phyloP scores from a whole-genome alignment of 2,329 filamentous ascomycete species.

The Botrytis galanthina region DNA sequence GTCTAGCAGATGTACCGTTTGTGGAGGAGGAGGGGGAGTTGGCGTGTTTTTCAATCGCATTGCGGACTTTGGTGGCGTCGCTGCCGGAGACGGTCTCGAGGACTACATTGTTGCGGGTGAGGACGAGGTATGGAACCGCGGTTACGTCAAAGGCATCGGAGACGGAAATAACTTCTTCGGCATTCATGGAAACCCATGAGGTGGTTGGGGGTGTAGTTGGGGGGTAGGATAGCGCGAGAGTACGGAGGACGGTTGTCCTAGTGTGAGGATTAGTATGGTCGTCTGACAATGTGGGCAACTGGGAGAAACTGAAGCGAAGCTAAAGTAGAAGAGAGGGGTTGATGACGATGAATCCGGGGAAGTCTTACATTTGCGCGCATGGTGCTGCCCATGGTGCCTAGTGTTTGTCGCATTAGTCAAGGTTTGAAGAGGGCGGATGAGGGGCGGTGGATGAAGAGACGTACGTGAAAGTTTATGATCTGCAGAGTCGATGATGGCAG shows the following conservation, averaged over 20 bases:
- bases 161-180: conserved; percentile 89
- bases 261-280: conserved; percentile 40
- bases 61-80: conserved; percentile 80
- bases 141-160: conserved; percentile 92
- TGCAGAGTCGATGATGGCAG: conserved; percentile 70
- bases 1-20: conserved; percentile 26
- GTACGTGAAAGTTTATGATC: conserved; percentile 80
- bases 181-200: conserved; percentile 87
- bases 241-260: conserved; percentile 82
- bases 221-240: conserved; percentile 69
- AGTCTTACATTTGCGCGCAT: conserved; percentile 25
- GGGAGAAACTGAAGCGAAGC: conserved; percentile 86
- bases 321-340: conserved; percentile 58
- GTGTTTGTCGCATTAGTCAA: conserved; percentile 17
- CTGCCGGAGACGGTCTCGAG: conserved; percentile 87
- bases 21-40: conserved; percentile 17
- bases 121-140: conserved; percentile 87
- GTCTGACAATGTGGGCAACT: conserved; percentile 65
- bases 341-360: background rate
- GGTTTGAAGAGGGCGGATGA: background rate
- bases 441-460: background rate
- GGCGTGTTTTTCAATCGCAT: conserved; percentile 75
- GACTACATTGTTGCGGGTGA: conserved; percentile 71
- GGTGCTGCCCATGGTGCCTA: conserved; percentile 88
- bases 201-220: conserved; percentile 58